A percentile compares a stretch with the other conserved stretches of the same genome.
Conservation (phyloP, 2,329 filamentous ascomycete species). For the Penicillium sp. region DNA sequence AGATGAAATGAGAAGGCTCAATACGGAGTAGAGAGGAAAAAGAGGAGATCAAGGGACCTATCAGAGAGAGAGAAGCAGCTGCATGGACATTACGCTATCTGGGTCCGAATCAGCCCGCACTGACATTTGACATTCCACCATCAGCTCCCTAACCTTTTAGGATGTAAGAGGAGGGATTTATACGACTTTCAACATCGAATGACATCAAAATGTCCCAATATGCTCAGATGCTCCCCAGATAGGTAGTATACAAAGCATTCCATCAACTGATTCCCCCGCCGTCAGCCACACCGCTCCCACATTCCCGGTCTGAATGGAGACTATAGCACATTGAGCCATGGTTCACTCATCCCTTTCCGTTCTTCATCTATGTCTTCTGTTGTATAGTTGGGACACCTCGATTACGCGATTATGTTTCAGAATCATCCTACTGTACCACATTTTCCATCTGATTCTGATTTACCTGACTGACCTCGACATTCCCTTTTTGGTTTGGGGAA, state of each 20-base stretch:
- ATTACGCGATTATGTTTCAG: neutral
- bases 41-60: slow-evolving; percentile 8
- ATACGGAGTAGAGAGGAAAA: neutral
- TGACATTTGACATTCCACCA: slow-evolving; percentile 28
- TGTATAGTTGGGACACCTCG: neutral
- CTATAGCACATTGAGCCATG: slow-evolving; percentile 12
- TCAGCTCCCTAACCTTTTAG: slow-evolving; percentile 26
- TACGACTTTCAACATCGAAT: neutral
- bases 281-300: slow-evolving; percentile 27
- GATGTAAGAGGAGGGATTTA: neutral
- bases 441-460: neutral
- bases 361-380: neutral
- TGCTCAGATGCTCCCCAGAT: no score
- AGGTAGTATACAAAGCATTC: neutral
- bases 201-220: slow-evolving; percentile 6
- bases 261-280: slow-evolving; percentile 1
- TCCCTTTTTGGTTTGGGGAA: neutral
- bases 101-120: slow-evolving; percentile 21
- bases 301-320: slow-evolving; percentile 9
- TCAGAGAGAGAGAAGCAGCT: slow-evolving; percentile 4
- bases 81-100: slow-evolving; percentile 14
- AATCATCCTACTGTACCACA: no score
- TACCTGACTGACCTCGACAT: neutral
- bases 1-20: slow-evolving; percentile 1
- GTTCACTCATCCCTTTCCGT: slow-evolving; percentile 16